Conservation (phyloP, 2,329 filamentous ascomycete species). For the Colletotrichum cuscutae region DNA sequence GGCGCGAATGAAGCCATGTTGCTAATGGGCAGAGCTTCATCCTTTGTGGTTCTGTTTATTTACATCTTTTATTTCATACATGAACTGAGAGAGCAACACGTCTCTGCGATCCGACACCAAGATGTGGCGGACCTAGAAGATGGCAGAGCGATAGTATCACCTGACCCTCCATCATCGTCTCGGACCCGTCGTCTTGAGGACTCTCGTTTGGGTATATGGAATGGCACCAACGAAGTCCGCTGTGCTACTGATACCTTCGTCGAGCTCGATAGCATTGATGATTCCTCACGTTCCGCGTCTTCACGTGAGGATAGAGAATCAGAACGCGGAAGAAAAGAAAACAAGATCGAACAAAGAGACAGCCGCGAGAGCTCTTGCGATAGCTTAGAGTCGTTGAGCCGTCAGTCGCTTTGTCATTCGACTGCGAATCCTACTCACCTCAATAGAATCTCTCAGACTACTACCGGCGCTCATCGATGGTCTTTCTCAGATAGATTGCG, state of each 20-base stretch:
- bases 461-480: constrained; percentile 24
- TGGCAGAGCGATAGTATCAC: background rate
- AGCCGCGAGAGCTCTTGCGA: constrained; percentile 36
- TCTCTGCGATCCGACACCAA: constrained; percentile 63
- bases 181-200: constrained; percentile 45
- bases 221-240: too few relatives aligned
- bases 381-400: constrained; percentile 34
- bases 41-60: constrained; percentile 77
- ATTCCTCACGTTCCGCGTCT: background rate
- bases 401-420: constrained; percentile 42
- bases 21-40: constrained; percentile 81
- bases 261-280: constrained; percentile 13
- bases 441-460: constrained; percentile 37
- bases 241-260: constrained; percentile 5
- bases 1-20: constrained; percentile 72
- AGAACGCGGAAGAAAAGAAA: background rate
- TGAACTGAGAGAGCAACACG: constrained; percentile 63
- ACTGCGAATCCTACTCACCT: constrained; percentile 31
- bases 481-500: constrained; percentile 36
- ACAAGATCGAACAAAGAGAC: background rate
- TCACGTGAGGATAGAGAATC: constrained; percentile 3
- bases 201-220: constrained; percentile 16
- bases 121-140: constrained; percentile 7
- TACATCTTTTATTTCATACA: constrained; percentile 81
- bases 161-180: constrained; percentile 3